phyloP scores from a whole-genome alignment of 225 moss, liverwort and hornwort species.

The Asterella californica region DNA sequence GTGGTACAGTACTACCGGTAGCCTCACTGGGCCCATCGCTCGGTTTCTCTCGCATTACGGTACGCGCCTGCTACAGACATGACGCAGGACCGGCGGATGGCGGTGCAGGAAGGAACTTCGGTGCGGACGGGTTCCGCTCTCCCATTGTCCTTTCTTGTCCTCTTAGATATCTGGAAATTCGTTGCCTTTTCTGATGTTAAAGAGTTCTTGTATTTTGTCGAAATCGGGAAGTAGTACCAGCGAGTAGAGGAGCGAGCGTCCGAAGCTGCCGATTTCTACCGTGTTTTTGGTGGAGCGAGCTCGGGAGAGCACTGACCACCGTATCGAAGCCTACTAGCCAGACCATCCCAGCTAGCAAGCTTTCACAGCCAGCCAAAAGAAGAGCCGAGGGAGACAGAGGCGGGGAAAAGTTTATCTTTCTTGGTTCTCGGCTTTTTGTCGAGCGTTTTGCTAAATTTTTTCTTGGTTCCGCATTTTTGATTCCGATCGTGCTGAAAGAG shows the following conservation, averaged over 20 bases:
- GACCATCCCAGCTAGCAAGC: neutral
- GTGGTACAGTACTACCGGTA: neutral
- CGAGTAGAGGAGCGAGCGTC: neutral
- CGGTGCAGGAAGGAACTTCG: constrained; percentile 6
- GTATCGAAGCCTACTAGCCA: neutral
- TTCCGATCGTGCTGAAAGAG: neutral
- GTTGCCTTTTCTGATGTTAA: neutral
- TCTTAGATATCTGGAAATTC: constrained; percentile 24
- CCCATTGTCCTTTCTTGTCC: constrained; percentile 42
- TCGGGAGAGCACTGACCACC: neutral
- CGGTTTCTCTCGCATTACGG: neutral
- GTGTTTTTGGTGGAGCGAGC: constrained; percentile 12
- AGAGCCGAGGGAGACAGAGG: neutral
- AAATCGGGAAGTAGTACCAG: neutral
- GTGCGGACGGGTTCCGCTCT: constrained; percentile 1
- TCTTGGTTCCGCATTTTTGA: neutral
- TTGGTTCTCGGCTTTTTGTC: neutral
- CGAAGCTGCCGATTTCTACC: neutral
- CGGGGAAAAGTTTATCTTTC: constrained; percentile 6
- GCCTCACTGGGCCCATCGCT: no score
- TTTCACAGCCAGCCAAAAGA: neutral
- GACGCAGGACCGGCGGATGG: constrained; percentile 13
- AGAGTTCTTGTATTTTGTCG: neutral
- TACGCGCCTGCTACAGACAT: neutral
- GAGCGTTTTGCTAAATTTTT: neutral